A percentile compares a stretch with the other conserved stretches of the same genome.
Evolutionary conservation across 768 basidiomycete species (phyloP).

Genomic region (Kwoniella dejecticola): DNA sequence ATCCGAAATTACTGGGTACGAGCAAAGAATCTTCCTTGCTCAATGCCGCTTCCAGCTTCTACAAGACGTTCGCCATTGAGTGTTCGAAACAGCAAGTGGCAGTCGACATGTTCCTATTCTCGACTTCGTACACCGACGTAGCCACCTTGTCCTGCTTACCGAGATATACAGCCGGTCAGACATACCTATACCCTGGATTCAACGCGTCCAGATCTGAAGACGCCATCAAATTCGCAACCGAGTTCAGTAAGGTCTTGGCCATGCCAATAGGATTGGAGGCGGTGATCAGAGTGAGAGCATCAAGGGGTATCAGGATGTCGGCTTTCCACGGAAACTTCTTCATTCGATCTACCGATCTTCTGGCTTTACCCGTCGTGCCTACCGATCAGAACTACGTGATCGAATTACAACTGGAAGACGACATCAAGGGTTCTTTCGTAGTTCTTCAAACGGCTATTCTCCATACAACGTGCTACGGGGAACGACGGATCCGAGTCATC

Average conservation of each 20-base stretch:
- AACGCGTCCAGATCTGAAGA: constrained; percentile 92
- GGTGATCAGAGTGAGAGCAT: constrained; percentile 97
- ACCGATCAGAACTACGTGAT: constrained; percentile 94
- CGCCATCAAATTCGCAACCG: constrained; percentile 96
- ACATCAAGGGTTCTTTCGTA: constrained; percentile 83
- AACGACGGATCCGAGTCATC: constrained; percentile 81
- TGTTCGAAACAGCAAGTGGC: constrained; percentile 96
- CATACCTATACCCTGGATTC: constrained; percentile 97
- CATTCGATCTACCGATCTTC: constrained; percentile 91
- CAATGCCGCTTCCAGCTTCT: constrained; percentile 91
- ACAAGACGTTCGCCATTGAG: constrained; percentile 98
- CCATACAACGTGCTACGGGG: constrained; percentile 89
- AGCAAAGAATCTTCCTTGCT: constrained; percentile 92
- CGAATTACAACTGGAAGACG: constrained; percentile 93
- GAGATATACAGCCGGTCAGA: constrained; percentile 96
- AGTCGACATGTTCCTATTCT: constrained; percentile 99
- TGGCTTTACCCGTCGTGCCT: constrained; percentile 95
- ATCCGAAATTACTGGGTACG: constrained; percentile 93
- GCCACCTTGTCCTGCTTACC: constrained; percentile 86
- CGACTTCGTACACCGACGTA: constrained; percentile 89
- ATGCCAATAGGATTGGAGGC: constrained; percentile 95
- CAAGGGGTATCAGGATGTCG: constrained; percentile 90
- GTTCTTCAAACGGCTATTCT: constrained; percentile 93
- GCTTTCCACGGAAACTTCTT: constrained; percentile 99
- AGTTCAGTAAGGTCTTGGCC: constrained; percentile 88